Percentiles rank a stretch among this genome's conserved stretches.
Evolutionary conservation across 2,329 filamentous ascomycete genomes (phyloP).

Genomic region (Ciborinia camelliae): DNA sequence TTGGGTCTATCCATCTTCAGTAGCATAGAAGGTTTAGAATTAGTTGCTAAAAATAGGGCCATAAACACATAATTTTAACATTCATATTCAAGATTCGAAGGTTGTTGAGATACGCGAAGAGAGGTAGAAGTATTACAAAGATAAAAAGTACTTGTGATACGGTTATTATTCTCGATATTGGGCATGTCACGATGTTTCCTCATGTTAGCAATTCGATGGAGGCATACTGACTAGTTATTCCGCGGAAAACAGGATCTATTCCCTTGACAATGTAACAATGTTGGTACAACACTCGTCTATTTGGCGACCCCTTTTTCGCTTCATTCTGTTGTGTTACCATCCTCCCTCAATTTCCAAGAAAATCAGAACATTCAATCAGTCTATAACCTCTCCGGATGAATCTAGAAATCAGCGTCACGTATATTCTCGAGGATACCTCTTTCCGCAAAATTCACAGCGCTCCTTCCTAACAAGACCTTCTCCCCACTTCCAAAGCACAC

Average conservation of each 20-base stretch:
- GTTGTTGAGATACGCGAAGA: no score
- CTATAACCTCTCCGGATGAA: accelerated
- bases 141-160: no score
- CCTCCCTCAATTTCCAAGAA: background rate
- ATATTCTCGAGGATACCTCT: no score
- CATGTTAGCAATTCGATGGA: background rate
- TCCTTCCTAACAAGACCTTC: background rate
- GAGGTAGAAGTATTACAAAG: no score
- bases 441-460: background rate
- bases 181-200: background rate
- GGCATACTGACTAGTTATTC: background rate
- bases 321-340: background rate
- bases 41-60: no score
- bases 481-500: no score
- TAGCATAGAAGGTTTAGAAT: no score
- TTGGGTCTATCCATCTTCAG: no score
- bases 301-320: background rate
- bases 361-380: background rate
- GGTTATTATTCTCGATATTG: background rate
- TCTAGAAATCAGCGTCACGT: background rate
- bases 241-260: no score
- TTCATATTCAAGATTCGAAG: no score
- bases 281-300: background rate
- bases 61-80: no score
- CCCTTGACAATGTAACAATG: background rate